Evolutionary conservation across 176 grass and related monocot genomes (phyloP).

Genomic region (Puya raimondii): DNA sequence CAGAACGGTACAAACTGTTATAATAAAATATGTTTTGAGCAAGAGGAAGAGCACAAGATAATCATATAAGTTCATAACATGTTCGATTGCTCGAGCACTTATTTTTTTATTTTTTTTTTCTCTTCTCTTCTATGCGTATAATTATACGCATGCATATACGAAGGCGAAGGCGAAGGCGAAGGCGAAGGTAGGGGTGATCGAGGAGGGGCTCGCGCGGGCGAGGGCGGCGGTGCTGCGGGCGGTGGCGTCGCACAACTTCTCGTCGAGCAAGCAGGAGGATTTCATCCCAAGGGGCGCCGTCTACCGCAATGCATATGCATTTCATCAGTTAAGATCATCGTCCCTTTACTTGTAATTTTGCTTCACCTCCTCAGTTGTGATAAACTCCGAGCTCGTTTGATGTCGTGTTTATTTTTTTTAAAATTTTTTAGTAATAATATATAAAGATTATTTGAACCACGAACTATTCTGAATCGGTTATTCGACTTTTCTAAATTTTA

Average conservation of each 20-base stretch:
- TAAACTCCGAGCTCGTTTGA: not conserved
- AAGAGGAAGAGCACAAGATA: no score
- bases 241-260: constrained; percentile 23
- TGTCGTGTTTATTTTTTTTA: not conserved
- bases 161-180: not conserved
- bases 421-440: no score
- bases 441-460: no score
- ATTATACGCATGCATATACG: no score
- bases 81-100: not conserved
- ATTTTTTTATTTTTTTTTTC: not conserved
- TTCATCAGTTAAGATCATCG: constrained; percentile 52
- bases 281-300: constrained; percentile 61
- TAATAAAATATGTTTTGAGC: no score
- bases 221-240: constrained; percentile 43
- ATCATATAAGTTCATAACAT: no score
- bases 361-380: not conserved
- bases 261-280: constrained; percentile 19
- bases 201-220: constrained; percentile 39
- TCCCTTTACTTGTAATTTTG: not conserved
- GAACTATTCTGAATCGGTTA: no score
- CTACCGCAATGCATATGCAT: constrained; percentile 62
- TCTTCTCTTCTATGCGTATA: not conserved
- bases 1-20: no score
- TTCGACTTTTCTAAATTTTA: no score
- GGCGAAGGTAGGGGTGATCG: constrained; percentile 27